Conservation (phyloP, 2,329 filamentous ascomycete species). For the Magnaporthiopsis rhizophila region DNA sequence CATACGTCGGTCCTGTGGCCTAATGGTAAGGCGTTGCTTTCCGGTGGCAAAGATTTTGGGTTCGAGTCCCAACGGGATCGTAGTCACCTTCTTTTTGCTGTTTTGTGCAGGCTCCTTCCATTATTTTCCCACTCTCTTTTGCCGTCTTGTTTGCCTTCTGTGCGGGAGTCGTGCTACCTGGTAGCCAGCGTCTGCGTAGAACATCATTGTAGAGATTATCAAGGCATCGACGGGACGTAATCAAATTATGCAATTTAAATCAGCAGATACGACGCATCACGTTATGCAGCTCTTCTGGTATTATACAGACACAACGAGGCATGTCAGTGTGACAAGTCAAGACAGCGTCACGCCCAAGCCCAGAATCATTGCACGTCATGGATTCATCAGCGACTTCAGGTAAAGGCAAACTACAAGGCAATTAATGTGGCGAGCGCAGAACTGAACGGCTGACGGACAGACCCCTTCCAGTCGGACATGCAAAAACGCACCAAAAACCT, state of each 20-base stretch:
- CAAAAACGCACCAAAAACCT: background rate
- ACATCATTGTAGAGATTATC: too few species aligned
- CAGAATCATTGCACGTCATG: background rate
- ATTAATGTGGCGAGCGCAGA: background rate
- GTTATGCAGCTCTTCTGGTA: too few species aligned
- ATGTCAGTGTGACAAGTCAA: background rate
- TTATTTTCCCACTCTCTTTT: too few species aligned
- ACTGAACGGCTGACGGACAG: background rate
- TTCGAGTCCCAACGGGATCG: background rate
- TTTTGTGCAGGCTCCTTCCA: background rate
- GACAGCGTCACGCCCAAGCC: background rate
- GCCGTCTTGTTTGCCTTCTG: too few species aligned
- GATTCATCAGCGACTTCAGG: background rate
- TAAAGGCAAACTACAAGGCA: background rate
- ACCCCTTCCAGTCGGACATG: background rate
- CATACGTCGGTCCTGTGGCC: background rate
- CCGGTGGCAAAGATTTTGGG: background rate
- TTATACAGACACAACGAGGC: too few species aligned
- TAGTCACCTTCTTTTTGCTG: conserved; percentile 2
- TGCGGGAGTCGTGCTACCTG: too few species aligned
- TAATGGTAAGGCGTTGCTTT: background rate
- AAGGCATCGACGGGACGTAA: too few species aligned
- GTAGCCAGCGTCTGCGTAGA: too few species aligned
- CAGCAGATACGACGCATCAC: too few species aligned
- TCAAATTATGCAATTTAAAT: too few species aligned